Percentiles rank a stretch among this genome's conserved stretches.
These are phyloP conservation scores for Triglochin maritima DNA, from an alignment of 106 monocot species.

Conservation along the genomic window DNA sequence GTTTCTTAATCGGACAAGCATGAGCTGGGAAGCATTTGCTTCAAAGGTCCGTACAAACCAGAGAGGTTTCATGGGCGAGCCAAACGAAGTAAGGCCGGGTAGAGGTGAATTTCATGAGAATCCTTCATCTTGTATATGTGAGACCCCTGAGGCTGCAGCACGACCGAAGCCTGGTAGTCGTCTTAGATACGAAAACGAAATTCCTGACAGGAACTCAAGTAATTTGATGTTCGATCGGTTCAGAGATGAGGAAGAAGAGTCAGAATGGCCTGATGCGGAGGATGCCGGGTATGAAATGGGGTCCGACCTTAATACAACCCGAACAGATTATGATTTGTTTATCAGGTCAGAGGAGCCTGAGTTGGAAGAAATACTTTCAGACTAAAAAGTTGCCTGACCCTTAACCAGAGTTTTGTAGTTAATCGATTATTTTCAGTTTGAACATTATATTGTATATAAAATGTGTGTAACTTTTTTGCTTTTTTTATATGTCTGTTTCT, in stretches of 20 bases:
- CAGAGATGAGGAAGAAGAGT: conserved; percentile 29
- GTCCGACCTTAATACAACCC: conserved; percentile 7
- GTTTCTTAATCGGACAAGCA: conserved; percentile 52
- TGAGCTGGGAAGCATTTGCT: conserved; percentile 80
- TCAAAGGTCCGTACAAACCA: conserved; percentile 54
- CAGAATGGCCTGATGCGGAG: conserved; percentile 34
- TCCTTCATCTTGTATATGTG: conserved; percentile 45
- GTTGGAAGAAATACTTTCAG: conserved; percentile 57
- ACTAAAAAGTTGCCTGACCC: conserved; percentile 4
- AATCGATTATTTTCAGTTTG: neutral
- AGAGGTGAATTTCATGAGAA: conserved; percentile 93
- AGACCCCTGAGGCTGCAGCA: neutral
- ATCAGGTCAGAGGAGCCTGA: conserved; percentile 39
- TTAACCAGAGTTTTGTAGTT: neutral
- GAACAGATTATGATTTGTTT: conserved; percentile 21
- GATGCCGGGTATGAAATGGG: conserved; percentile 7
- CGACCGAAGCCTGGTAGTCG: conserved; percentile 4
- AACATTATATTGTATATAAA: no score
- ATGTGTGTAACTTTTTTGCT: neutral
- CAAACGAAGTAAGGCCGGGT: conserved; percentile 80
- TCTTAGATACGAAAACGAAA: conserved; percentile 2
- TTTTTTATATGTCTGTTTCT: neutral
- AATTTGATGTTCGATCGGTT: conserved; percentile 3
- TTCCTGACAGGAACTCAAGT: neutral
- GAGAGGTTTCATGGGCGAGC: conserved; percentile 93